Conservation (phyloP, 2,329 filamentous ascomycete genomes). For the Magnaporthales sp. region DNA sequence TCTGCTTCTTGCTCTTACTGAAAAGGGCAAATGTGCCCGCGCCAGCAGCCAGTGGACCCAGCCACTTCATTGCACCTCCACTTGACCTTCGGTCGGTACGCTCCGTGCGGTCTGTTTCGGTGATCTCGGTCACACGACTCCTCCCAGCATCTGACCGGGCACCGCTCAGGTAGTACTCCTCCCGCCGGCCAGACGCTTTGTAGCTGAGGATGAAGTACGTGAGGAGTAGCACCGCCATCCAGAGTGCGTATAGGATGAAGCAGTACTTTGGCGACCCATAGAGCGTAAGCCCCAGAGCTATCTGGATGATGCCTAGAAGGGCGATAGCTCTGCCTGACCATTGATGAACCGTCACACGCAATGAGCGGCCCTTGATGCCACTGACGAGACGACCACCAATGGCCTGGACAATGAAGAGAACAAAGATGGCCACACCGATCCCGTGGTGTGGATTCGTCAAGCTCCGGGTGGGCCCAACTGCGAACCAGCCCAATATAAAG, state of each 20-base stretch:
- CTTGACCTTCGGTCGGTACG: constrained; percentile 28
- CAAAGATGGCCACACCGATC: constrained; percentile 72
- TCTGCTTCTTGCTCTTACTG: constrained; percentile 29
- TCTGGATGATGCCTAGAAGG: constrained; percentile 75
- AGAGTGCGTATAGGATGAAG: constrained; percentile 80
- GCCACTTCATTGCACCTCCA: constrained; percentile 29
- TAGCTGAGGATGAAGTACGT: constrained; percentile 76
- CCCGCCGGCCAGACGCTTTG: constrained; percentile 43
- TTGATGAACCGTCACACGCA: constrained; percentile 65
- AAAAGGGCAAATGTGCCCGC: constrained; percentile 39
- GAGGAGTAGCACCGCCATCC: constrained; percentile 63
- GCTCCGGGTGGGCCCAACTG: constrained; percentile 63
- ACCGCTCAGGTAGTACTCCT: constrained; percentile 46
- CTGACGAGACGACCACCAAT: constrained; percentile 58
- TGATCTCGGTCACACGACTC: constrained; percentile 15
- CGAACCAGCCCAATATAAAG: constrained; percentile 68
- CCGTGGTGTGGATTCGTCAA: constrained; percentile 79
- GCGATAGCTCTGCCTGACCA: constrained; percentile 76
- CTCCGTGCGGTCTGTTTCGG: neutral
- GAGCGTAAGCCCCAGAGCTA: constrained; percentile 80
- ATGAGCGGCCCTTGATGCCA: constrained; percentile 39
- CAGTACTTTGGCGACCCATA: constrained; percentile 82
- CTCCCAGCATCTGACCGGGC: constrained; percentile 44
- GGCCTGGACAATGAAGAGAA: constrained; percentile 62
- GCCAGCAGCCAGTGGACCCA: constrained; percentile 44